A percentile compares a stretch with the other conserved stretches of the same genome.
Conservation (phyloP, 768 basidiomycete species). For the Hebeloma cylindrosporum region DNA sequence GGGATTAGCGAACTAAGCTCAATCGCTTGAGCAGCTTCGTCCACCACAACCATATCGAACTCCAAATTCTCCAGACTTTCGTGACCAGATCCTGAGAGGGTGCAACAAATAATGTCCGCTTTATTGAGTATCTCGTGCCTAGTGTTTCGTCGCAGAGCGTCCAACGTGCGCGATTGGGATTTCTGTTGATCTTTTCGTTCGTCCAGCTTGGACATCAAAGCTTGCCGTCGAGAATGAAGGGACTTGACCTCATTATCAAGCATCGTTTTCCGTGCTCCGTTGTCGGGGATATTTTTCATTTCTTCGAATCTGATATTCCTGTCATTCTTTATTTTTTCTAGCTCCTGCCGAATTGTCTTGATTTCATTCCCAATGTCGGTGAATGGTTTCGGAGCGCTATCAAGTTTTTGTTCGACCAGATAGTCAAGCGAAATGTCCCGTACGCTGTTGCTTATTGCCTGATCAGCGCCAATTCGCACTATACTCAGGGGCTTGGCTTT, state of each 20-base stretch:
- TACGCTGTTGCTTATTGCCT: slow-evolving; percentile 72
- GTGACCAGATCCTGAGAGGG: slow-evolving; percentile 91
- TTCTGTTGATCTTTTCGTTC: slow-evolving; percentile 80
- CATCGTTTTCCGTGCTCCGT: slow-evolving; percentile 47
- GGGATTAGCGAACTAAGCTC: slow-evolving; percentile 96
- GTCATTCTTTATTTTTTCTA: slow-evolving; percentile 64
- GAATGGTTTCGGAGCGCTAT: slow-evolving; percentile 37
- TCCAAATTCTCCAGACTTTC: slow-evolving; percentile 80
- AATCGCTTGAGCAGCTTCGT: slow-evolving; percentile 96
- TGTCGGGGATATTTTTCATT: slow-evolving; percentile 54
- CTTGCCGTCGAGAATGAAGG: slow-evolving; percentile 64
- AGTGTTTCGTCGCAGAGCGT: slow-evolving; percentile 74
- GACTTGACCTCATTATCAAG: slow-evolving; percentile 70
- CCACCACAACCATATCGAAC: slow-evolving; percentile 95
- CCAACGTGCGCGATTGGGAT: slow-evolving; percentile 76
- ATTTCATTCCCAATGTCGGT: slow-evolving; percentile 62
- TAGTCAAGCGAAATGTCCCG: slow-evolving; percentile 86
- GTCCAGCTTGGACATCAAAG: slow-evolving; percentile 70
- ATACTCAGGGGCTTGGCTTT: slow-evolving; percentile 65
- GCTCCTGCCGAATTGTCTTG: slow-evolving; percentile 56
- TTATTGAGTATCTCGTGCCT: slow-evolving; percentile 76
- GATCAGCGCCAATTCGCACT: slow-evolving; percentile 85
- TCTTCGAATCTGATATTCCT: slow-evolving; percentile 62
- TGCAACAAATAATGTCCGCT: slow-evolving; percentile 93
- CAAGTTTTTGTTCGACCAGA: slow-evolving; percentile 77